Conservation (phyloP, 352 stramenopile genomes). For the Globisporangium rhizosaccharum region DNA sequence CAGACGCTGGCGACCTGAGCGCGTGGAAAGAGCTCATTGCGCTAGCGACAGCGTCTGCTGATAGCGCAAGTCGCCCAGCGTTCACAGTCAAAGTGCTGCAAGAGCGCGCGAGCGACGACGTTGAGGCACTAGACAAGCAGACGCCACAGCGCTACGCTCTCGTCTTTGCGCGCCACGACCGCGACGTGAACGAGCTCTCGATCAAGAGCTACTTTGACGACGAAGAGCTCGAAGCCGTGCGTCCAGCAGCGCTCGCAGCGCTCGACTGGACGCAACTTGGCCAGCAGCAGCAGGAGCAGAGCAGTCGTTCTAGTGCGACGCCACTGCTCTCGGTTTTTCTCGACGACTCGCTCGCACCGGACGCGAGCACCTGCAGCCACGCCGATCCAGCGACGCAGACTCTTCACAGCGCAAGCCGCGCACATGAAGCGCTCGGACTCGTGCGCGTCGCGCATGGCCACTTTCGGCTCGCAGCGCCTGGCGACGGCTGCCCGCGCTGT, state of each 20-base stretch:
- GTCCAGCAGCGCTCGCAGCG: conserved; percentile 12
- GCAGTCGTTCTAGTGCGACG: neutral
- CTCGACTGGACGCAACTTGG: conserved; percentile 10
- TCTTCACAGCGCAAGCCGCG: neutral
- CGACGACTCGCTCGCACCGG: conserved; percentile 45
- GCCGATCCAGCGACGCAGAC: neutral
- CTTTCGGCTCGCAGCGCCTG: conserved; percentile 60
- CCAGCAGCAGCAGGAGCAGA: neutral
- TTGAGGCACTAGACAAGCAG: conserved; percentile 3
- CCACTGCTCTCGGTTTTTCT: conserved; percentile 48
- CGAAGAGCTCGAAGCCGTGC: conserved; percentile 45
- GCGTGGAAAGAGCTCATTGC: conserved; percentile 30
- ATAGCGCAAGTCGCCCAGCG: conserved; percentile 5
- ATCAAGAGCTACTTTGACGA: conserved; percentile 67
- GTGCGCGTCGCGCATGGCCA: conserved; percentile 31
- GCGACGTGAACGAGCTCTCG: conserved; percentile 60
- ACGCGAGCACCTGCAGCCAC: neutral
- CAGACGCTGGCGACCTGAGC: conserved; percentile 13
- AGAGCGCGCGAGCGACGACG: conserved; percentile 21
- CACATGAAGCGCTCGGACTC: conserved; percentile 1
- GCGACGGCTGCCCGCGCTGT: conserved; percentile 60
- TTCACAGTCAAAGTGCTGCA: conserved; percentile 35
- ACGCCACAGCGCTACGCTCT: conserved; percentile 23
- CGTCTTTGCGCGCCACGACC: conserved; percentile 57
- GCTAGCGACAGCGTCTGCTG: neutral